A percentile compares a stretch with the other conserved stretches of the same genome.
These are phyloP conservation scores for Arabidopsis lyrata DNA, from an alignment of 441 rosid genomes.

Conservation along the genomic window DNA sequence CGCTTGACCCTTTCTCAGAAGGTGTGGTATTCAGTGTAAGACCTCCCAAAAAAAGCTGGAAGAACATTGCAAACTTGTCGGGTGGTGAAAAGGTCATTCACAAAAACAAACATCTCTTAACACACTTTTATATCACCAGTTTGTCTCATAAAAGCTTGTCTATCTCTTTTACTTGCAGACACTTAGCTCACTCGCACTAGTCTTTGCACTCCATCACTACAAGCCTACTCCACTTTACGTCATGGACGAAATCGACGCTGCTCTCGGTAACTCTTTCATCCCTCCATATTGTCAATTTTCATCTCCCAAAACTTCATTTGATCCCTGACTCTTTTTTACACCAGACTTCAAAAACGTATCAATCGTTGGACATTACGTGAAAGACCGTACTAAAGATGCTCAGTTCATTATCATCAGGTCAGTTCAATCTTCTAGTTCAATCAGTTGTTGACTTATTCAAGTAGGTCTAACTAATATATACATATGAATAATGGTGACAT, in stretches of 20 bases:
- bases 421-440: no score
- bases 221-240: constrained; percentile 99
- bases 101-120: constrained; percentile 22
- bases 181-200: constrained; percentile 95
- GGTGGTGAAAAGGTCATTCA: constrained; percentile 93
- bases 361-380: constrained; percentile 96
- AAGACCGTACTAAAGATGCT: constrained; percentile 94
- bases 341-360: constrained; percentile 98
- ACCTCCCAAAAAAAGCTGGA: constrained; percentile 99
- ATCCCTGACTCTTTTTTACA: constrained; percentile 10
- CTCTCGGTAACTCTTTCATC: constrained; percentile 62
- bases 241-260: constrained; percentile 98
- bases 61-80: constrained; percentile 92
- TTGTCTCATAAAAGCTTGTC: not conserved
- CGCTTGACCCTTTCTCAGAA: constrained; percentile 97
- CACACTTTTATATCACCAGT: constrained; percentile 7
- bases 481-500: constrained; percentile 26
- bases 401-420: constrained; percentile 97
- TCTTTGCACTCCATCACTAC: constrained; percentile 99
- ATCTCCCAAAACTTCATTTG: constrained; percentile 13
- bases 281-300: not conserved
- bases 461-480: constrained; percentile 3
- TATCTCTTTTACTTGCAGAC: constrained; percentile 63
- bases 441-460: not conserved
- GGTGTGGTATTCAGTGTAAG: constrained; percentile 98